Conservation (phyloP, 768 basidiomycete species). For the Lactifluus pinguis region DNA sequence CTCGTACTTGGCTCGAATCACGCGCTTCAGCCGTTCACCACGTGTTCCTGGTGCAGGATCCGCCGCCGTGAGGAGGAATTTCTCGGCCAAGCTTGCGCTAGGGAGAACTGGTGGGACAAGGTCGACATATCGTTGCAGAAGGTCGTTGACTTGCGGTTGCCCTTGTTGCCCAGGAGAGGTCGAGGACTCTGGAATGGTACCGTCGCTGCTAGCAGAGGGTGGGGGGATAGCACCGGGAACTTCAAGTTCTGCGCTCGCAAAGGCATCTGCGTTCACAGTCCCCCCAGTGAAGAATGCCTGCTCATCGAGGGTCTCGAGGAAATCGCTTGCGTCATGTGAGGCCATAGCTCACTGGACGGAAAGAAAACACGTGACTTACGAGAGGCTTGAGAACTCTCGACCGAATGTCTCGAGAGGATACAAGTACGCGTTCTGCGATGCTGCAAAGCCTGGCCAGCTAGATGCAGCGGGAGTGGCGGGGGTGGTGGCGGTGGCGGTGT, state of each 20-base stretch:
- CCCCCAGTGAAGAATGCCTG: conserved; percentile 62
- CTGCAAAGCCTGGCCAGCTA: conserved; percentile 44
- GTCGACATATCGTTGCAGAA: conserved; percentile 29
- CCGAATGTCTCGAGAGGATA: conserved; percentile 70
- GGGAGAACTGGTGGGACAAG: conserved; percentile 48
- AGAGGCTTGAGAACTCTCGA: conserved; percentile 75
- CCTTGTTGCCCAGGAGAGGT: conserved; percentile 19
- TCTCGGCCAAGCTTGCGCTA: conserved; percentile 73
- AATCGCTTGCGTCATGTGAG: conserved; percentile 49
- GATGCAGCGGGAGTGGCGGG: conserved; percentile 24
- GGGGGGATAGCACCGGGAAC: conserved; percentile 6
- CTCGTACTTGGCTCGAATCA: conserved; percentile 95
- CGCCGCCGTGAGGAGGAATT: conserved; percentile 86
- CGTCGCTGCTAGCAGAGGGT: not conserved
- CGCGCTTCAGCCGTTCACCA: conserved; percentile 80
- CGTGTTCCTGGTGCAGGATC: conserved; percentile 89
- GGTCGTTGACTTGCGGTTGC: conserved; percentile 8
- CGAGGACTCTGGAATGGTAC: conserved; percentile 16
- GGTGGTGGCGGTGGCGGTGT: not conserved
- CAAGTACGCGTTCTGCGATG: conserved; percentile 42
- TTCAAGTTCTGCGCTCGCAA: conserved; percentile 25
- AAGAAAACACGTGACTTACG: conserved; percentile 35
- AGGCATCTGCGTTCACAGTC: conserved; percentile 42
- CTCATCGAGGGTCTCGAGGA: conserved; percentile 82
- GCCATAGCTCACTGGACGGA: not conserved